Evolutionary conservation across 2,329 filamentous ascomycete species (phyloP), one percentile per base, ranked within the genome.

Genomic region (Xylariaceae sp.): DNA sequence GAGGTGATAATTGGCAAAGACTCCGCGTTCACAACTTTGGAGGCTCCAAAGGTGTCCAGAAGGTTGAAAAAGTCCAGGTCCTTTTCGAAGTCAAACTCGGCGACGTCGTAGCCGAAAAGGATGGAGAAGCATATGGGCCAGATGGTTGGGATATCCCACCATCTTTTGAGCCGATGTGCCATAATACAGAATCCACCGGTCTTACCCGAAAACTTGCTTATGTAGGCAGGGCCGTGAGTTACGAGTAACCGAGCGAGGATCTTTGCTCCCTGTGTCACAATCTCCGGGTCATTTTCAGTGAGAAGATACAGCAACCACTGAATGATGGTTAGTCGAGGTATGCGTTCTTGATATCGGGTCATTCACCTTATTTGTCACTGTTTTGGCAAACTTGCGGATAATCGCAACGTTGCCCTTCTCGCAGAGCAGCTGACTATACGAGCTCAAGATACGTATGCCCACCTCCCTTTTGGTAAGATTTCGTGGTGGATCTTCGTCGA

Each of bases 271-370:
- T 90, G 78, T 12, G 90, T 75, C 10, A 96, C 85, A 19, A 95
- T 84, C 54, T 90, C 85, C 5, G 87, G 77, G 48, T 97, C 87
- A 50, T 88, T 82, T 62, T 96, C 91, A 6, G 88, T 88, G 40
- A 97, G 76, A 12, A 98, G 78, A 65, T 96, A 95, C 12, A 98
- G 71, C 12, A 95, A 77, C 91, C 91, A 96, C 85, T 92, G 54
- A 36, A 47, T 45, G 50, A 55, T 58, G 42, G 55, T 67, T 62
- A 71, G 62, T 59, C 44, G 57, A 58, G 46, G 55, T 48, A 19
- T 48, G 40, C 44, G 45, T 51, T 42, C 48, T 47, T 54, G 54
- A 52, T 45, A 48, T 40, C 36, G 45, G 48, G 45, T 53, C 50
- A 66, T 73, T 60, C 71, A 89, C 87, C 77, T 95, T 95, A 57